Conservation (phyloP, 139 green algal genomes). For the Asterochloris sp. region DNA sequence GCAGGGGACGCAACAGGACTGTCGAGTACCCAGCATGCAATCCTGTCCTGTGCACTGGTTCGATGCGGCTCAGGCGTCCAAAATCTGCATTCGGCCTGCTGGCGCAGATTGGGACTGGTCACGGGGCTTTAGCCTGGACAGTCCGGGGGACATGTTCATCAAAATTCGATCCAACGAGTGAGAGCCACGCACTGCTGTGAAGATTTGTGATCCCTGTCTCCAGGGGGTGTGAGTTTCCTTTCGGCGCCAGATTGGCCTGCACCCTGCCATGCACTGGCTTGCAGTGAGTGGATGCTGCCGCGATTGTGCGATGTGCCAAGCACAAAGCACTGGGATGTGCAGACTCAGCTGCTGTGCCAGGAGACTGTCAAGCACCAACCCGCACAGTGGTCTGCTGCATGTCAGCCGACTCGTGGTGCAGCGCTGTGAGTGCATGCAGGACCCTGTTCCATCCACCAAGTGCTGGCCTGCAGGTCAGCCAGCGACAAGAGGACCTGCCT, state of each 20-base stretch:
- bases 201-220: not conserved
- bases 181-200: not conserved
- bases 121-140: slow-evolving; percentile 62
- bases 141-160: slow-evolving; percentile 64
- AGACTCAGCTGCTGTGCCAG: not conserved
- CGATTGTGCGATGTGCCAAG: too few species aligned
- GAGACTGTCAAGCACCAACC: too few species aligned
- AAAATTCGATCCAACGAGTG: slow-evolving; percentile 37
- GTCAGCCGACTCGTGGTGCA: too few species aligned
- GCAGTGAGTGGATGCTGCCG: not conserved
- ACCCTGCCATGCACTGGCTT: not conserved
- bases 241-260: not conserved
- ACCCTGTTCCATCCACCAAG: not conserved
- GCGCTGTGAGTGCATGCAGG: not conserved
- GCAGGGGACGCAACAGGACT: slow-evolving; percentile 18
- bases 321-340: not conserved
- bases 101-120: slow-evolving; percentile 83
- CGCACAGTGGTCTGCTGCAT: too few species aligned
- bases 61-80: slow-evolving; percentile 39
- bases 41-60: slow-evolving; percentile 60
- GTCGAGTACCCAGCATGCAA: slow-evolving; percentile 36
- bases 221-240: not conserved
- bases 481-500: slow-evolving; percentile 18
- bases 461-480: not conserved
- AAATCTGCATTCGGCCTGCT: slow-evolving; percentile 63